These are phyloP conservation scores for Cladosporium sp. DNA, from an alignment of 2,329 filamentous ascomycete genomes.

Conservation along the genomic window DNA sequence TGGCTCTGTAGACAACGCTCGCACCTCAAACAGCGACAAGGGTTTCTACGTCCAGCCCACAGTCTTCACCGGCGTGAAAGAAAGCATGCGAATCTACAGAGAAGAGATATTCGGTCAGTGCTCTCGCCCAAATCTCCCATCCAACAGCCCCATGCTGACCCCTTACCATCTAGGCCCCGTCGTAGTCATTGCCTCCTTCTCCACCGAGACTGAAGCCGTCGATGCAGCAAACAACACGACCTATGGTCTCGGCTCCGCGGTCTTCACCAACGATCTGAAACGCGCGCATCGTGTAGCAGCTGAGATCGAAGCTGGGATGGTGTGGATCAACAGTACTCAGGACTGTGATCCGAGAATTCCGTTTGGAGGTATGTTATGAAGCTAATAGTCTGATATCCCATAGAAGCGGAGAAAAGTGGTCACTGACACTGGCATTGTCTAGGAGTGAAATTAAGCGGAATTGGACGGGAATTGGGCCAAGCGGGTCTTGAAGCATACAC, in stretches of 20 bases:
- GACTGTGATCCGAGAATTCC: constrained; percentile 39
- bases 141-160: background rate
- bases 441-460: constrained; percentile 35
- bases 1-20: constrained; percentile 13
- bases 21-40: constrained; percentile 6
- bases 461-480: constrained; percentile 32
- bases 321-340: constrained; percentile 43
- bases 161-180: constrained; percentile 30
- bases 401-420: no score
- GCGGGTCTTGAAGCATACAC: constrained; percentile 17
- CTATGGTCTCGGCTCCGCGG: constrained; percentile 39
- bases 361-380: constrained; percentile 20
- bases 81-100: constrained; percentile 42
- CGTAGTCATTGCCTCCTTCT: constrained; percentile 37
- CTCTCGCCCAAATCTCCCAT: background rate
- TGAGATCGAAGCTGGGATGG: constrained; percentile 41
- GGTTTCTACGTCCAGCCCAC: constrained; percentile 16
- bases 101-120: constrained; percentile 40
- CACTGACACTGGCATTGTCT: constrained; percentile 24
- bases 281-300: constrained; percentile 38
- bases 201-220: constrained; percentile 38
- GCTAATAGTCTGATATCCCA: no score
- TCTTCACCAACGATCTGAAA: constrained; percentile 40
- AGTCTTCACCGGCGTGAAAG: constrained; percentile 20
- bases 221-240: constrained; percentile 37